Evolutionary conservation across 2,329 filamentous ascomycete species (phyloP).

Genomic region (Colletotrichum sp.): DNA sequence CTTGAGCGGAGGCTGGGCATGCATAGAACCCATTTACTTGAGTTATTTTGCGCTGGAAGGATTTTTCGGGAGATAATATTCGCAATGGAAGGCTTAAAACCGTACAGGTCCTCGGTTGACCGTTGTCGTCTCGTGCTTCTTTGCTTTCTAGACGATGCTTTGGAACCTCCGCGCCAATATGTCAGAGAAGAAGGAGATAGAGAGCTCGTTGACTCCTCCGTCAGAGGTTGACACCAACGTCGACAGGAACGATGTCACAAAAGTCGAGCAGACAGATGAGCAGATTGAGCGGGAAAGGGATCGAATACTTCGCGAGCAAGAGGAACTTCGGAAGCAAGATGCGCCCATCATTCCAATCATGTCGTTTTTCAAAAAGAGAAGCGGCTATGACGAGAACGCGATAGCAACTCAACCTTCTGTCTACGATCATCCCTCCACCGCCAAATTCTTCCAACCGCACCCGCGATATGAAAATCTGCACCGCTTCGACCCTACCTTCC

Average conservation of each 20-base stretch:
- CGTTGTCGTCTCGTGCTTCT: not conserved
- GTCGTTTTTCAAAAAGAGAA: constrained; percentile 26
- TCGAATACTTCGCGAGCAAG: constrained; percentile 11
- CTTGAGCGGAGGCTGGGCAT: not conserved
- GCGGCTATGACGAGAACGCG: constrained; percentile 21
- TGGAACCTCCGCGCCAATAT: not conserved
- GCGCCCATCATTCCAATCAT: constrained; percentile 27
- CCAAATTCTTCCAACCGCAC: constrained; percentile 37
- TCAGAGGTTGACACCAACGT: not conserved
- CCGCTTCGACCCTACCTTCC: constrained; percentile 35
- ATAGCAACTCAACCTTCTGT: constrained; percentile 48
- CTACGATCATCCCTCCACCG: constrained; percentile 46
- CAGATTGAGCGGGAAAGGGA: constrained; percentile 5
- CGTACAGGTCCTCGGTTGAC: not conserved
- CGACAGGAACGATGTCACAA: not conserved
- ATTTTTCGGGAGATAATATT: rapidly evolving
- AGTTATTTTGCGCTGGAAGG: not conserved
- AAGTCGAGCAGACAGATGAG: not conserved
- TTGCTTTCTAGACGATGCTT: not conserved
- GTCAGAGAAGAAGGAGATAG: not conserved
- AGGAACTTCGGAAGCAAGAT: constrained; percentile 26
- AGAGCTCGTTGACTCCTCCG: not conserved
- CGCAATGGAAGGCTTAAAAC: not conserved
- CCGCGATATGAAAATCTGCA: constrained; percentile 37
- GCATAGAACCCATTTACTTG: not conserved